phyloP scores from a whole-genome alignment of 805 yeast species.

The Candida anglica region DNA sequence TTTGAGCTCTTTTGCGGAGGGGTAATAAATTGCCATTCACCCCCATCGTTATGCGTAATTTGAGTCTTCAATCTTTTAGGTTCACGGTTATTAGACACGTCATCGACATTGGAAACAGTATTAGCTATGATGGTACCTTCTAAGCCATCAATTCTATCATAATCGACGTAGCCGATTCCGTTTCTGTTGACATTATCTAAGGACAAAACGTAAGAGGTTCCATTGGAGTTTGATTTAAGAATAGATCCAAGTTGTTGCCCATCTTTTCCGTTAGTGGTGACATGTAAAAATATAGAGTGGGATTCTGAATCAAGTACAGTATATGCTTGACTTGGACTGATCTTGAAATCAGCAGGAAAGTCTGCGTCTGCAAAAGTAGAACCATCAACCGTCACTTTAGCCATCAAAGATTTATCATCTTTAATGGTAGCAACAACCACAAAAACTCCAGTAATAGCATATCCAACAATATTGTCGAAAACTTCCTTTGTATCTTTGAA shows the following conservation, averaged over 20 bases:
- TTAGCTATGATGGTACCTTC: slow-evolving; percentile 85
- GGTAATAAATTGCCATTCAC: slow-evolving; percentile 68
- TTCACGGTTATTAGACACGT: slow-evolving; percentile 36
- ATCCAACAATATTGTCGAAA: slow-evolving; percentile 65
- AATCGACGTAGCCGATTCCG: slow-evolving; percentile 74
- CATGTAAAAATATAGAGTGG: slow-evolving; percentile 75
- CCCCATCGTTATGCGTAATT: slow-evolving; percentile 89
- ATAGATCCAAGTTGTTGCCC: slow-evolving; percentile 71
- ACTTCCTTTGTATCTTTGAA: slow-evolving; percentile 40
- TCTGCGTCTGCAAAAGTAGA: slow-evolving; percentile 67
- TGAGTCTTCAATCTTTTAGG: slow-evolving; percentile 61
- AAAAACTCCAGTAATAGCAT: slow-evolving; percentile 67
- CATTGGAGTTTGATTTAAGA: slow-evolving; percentile 86
- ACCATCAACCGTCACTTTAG: slow-evolving; percentile 80
- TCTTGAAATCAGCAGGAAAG: slow-evolving; percentile 63
- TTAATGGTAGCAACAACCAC: slow-evolving; percentile 65
- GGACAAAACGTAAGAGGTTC: slow-evolving; percentile 76
- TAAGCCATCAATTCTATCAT: slow-evolving; percentile 73
- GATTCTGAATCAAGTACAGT: slow-evolving; percentile 74
- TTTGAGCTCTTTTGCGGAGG: slow-evolving; percentile 69
- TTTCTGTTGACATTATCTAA: slow-evolving; percentile 74
- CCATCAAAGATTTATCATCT: slow-evolving; percentile 46
- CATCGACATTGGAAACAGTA: slow-evolving; percentile 53
- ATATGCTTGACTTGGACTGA: slow-evolving; percentile 50
- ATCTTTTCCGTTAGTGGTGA: slow-evolving; percentile 54